These are phyloP conservation scores for Cordyceps cateniannulata DNA, from an alignment of 2,329 filamentous ascomycete genomes.

Conservation along the genomic window DNA sequence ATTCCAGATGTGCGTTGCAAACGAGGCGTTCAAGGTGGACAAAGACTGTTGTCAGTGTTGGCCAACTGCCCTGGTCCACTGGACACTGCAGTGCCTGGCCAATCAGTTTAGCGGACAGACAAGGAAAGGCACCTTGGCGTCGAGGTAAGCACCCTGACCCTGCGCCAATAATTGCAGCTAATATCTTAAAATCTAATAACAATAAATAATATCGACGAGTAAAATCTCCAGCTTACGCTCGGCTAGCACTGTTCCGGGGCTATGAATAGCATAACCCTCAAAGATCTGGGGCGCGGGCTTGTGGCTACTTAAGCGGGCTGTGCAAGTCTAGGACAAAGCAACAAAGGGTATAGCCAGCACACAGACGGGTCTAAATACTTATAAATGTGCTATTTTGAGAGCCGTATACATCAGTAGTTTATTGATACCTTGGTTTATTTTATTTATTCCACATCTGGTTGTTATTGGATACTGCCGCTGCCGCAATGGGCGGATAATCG, in stretches of 20 bases:
- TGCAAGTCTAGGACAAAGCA: no score
- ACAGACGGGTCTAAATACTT: no score
- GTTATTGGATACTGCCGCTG: no score
- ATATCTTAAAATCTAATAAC: not conserved
- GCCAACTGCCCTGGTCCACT: not conserved
- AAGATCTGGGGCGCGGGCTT: not conserved
- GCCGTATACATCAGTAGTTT: no score
- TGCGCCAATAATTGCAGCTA: not conserved
- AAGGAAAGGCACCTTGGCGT: no score
- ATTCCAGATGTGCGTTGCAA: conserved; percentile 4
- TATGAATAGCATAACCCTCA: not conserved
- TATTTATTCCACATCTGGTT: no score
- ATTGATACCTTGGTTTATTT: no score
- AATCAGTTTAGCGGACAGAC: no score
- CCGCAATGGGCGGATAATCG: no score
- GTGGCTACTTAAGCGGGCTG: not conserved
- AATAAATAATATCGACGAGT: not conserved
- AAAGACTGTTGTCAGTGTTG: not conserved
- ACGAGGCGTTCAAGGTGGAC: not conserved
- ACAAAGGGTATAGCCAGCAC: not conserved
- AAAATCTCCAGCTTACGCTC: not conserved
- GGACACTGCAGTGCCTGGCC: not conserved
- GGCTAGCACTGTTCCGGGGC: not conserved
- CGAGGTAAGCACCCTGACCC: not conserved
- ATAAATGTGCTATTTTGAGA: no score